phyloP scores from a whole-genome alignment of 768 basidiomycete species.

The Flagelloscypha sp. region DNA sequence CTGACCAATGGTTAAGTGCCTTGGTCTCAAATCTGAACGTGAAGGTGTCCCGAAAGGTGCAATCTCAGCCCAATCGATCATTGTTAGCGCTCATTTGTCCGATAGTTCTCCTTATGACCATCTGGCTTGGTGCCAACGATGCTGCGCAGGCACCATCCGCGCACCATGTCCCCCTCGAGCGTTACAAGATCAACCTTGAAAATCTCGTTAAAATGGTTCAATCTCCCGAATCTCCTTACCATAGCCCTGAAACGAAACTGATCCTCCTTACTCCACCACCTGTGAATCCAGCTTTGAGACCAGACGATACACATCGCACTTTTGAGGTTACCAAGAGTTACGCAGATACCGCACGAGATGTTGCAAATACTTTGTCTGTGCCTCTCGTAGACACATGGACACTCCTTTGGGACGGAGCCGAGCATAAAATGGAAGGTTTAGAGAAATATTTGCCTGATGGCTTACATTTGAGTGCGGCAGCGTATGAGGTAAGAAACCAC shows the following conservation, averaged over 20 bases:
- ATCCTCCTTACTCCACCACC: constrained; percentile 84
- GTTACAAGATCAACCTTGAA: constrained; percentile 57
- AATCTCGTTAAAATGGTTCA: constrained; percentile 56
- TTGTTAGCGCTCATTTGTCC: too few species aligned
- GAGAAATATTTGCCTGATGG: constrained; percentile 60
- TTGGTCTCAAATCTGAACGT: constrained; percentile 45
- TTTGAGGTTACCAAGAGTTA: constrained; percentile 60
- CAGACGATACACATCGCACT: constrained; percentile 49
- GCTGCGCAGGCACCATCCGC: constrained; percentile 52
- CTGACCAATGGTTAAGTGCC: constrained; percentile 38
- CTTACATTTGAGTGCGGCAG: constrained; percentile 67
- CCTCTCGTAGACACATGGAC: constrained; percentile 72
- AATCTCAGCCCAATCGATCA: too few species aligned
- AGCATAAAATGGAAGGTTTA: constrained; percentile 45
- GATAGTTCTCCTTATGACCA: constrained; percentile 67
- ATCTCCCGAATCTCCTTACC: constrained; percentile 50
- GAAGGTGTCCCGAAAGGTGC: constrained; percentile 42
- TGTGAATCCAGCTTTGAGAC: constrained; percentile 55
- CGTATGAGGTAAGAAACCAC: constrained; percentile 71
- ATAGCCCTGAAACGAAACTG: constrained; percentile 67
- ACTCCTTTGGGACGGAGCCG: constrained; percentile 66
- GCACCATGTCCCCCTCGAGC: constrained; percentile 70
- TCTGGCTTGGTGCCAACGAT: constrained; percentile 93
- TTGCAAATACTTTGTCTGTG: constrained; percentile 47
- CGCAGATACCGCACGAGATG: constrained; percentile 58